These are phyloP conservation scores for Camellia japonica DNA, from an alignment of 148 eudicot genomes.

Conservation along the genomic window DNA sequence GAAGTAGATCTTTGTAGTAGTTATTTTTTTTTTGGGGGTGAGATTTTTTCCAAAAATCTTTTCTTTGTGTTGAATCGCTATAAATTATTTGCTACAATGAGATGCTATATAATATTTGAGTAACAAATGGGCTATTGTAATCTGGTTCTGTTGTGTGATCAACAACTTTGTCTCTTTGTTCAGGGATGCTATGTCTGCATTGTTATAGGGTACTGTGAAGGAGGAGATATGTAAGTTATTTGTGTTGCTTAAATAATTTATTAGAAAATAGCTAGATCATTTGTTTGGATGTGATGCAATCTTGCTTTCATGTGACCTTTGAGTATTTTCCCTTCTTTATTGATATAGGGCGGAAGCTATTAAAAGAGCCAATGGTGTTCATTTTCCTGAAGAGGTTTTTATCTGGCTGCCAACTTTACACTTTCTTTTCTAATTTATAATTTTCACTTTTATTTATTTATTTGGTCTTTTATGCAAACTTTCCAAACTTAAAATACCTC, in stretches of 20 bases:
- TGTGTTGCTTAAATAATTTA: background rate
- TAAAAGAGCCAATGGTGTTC: slow-evolving; percentile 63
- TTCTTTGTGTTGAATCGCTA: background rate
- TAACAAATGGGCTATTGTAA: background rate
- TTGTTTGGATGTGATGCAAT: slow-evolving; percentile 4
- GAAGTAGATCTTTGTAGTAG: too few relatives aligned
- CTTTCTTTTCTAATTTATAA: background rate
- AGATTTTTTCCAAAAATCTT: background rate
- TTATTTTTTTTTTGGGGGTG: background rate
- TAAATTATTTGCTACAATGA: background rate
- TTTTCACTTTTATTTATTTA: background rate
- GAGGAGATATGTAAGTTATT: slow-evolving; percentile 92
- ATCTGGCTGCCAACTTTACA: background rate
- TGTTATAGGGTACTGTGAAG: slow-evolving; percentile 90
- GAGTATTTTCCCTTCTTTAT: slow-evolving; percentile 16
- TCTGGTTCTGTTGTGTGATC: slow-evolving; percentile 5
- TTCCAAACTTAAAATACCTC: background rate
- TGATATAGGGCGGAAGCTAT: slow-evolving; percentile 78
- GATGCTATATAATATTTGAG: background rate
- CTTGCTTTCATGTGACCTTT: slow-evolving; percentile 14
- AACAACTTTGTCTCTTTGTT: slow-evolving; percentile 18
- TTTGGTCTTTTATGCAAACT: background rate
- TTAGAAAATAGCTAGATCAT: background rate
- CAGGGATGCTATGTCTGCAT: slow-evolving; percentile 99
- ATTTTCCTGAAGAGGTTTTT: slow-evolving; percentile 87